Evolutionary conservation across 139 green algal species (phyloP), one percentile per base, ranked within the genome.

Genomic region (Closterium sp.): DNA sequence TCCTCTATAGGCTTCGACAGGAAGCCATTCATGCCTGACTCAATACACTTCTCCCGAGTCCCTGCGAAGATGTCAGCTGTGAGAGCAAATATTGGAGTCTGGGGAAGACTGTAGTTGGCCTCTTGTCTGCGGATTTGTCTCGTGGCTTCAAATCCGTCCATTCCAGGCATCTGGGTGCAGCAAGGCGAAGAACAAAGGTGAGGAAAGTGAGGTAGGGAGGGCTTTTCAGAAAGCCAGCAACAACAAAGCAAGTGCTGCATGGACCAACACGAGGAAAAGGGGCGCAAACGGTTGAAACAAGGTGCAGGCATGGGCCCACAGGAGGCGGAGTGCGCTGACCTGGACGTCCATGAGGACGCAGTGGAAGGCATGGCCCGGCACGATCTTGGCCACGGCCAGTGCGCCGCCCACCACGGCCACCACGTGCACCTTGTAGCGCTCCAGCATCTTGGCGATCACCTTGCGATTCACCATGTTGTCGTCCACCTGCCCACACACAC

Each of bases 381-480:
- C 64, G 25, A 93, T 34, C 30, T 43, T 86, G 30, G 32, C 91
- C 87, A 93, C 87, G 23, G 91, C 91, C 69, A 93, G 28, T 4
- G 31, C 34, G 8, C 81, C 91, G 7, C 91, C 88, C n/a, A 89
- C 88, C 19, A 93, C 91, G 34, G 32, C 12, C 32, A 89, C 91
- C 28, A 91, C 88, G 34, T 93, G 33, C 64, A 43, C 88, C 32
- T 90, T 76, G 88, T 93, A 93, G 23, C 88, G 30, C 36, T 93
- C 36, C 87, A 93, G 64, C 91, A 93, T 93, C 34, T 93, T 93
- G 33, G 33, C n/a, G 21, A 66, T 66, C 34, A 94, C 91, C 66
- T 92, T 91, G 21, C 90, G 90, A 8, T 93, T 93, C 33, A 93
- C 87, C 87, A 93, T 89, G 90, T 93, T 93, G 90, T 93, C 90